Percentiles rank a stretch among this genome's conserved stretches.
Evolutionary conservation across 352 stramenopile species (phyloP).

Genomic region (Phytophthora sansomeana): DNA sequence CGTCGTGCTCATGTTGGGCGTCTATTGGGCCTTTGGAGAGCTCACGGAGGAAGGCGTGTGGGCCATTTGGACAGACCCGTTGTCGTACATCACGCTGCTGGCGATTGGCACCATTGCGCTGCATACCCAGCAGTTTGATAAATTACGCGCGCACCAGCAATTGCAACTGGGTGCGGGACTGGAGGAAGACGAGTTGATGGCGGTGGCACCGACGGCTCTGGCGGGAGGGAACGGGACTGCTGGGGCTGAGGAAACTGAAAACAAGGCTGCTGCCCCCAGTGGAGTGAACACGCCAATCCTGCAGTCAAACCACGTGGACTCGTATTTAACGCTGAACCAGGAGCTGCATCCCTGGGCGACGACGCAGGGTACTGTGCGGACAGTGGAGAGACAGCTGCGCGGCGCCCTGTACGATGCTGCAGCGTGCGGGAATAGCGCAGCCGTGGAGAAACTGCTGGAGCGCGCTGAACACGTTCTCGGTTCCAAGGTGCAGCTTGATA

Average conservation of each 20-base stretch:
- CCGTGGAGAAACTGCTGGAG: slow-evolving; percentile 53
- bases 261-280: slow-evolving; percentile 11
- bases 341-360: slow-evolving; percentile 45
- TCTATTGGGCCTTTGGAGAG: slow-evolving; percentile 61
- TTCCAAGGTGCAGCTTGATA: slow-evolving; percentile 68
- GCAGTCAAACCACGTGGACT: slow-evolving; percentile 48
- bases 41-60: slow-evolving; percentile 45
- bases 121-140: slow-evolving; percentile 74
- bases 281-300: slow-evolving; percentile 45
- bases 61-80: slow-evolving; percentile 41
- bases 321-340: slow-evolving; percentile 50
- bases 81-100: slow-evolving; percentile 36
- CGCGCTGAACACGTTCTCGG: slow-evolving; percentile 63
- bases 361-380: slow-evolving; percentile 41
- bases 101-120: slow-evolving; percentile 57
- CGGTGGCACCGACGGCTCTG: slow-evolving; percentile 29
- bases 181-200: slow-evolving; percentile 52
- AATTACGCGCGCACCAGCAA: slow-evolving; percentile 67
- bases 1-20: slow-evolving; percentile 48
- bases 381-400: slow-evolving; percentile 58
- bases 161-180: slow-evolving; percentile 67
- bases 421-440: slow-evolving; percentile 48
- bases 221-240: slow-evolving; percentile 7
- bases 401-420: slow-evolving; percentile 59
- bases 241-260: background rate